Evolutionary conservation across 495 filamentous ascomycete species (phyloP), one percentile per base, ranked within the genome.

Genomic region (Cetradonia linearis): DNA sequence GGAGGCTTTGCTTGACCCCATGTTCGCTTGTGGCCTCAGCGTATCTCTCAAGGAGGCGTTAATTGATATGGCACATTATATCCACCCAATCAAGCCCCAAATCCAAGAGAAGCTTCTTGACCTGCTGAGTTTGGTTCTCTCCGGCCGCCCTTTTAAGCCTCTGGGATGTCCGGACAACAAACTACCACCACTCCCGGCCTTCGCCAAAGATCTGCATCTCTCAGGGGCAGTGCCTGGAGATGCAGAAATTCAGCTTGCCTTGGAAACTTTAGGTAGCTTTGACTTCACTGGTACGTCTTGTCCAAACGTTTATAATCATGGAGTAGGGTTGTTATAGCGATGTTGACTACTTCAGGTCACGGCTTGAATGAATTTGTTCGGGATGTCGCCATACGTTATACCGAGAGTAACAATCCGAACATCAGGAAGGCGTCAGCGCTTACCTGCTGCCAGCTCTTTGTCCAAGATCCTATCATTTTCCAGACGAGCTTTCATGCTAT

Each of bases 61-160:
- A 54, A 90, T 96, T 25, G 93, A 97, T 68, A 95, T 99, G 88
- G 91, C 93, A 44, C 93, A 96, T 68, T 97, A 97, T 69, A 95
- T 99, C 54, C 92, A 93, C 0, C 93, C 94, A 1, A 86, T 95
- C 63, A 92, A 95, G 71, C 78, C 84, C 31, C 89, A 80, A 13
- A 96, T 99, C 44, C 93, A 99, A 70, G 91, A 96, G 62, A 86
- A 88, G 60, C 78, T 99, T 38, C 81, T 99, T 34, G 87, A 99
- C 68, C 89, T 97, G 82, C 78, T 99, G 6, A 96, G 93, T 73
- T 85, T 89, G 65, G 89, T 96, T 31, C 82, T 99, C 1, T 92
- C 89, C 65, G 91, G 91, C 23, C 86, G 90, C 57, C 87, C 89
- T 44, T 99, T 96, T 72, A 84, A 88, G 49, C 89, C 93, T 8